phyloP scores from a whole-genome alignment of 768 basidiomycete genomes.

The Leccinum arenicola region DNA sequence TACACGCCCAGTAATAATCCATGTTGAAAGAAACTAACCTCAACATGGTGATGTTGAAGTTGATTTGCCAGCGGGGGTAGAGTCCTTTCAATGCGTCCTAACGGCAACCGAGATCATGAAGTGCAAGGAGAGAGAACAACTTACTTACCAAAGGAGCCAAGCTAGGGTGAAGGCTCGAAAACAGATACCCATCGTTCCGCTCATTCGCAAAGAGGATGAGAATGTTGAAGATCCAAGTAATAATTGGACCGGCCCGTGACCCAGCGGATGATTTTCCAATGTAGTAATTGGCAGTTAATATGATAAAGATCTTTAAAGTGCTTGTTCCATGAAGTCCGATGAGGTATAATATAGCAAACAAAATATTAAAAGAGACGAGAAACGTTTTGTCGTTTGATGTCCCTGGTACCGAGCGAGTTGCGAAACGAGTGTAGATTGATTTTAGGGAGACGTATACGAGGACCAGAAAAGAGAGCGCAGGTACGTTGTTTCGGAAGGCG shows the following conservation, averaged over 20 bases:
- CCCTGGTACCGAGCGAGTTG: slow-evolving; percentile 21
- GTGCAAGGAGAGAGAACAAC: not conserved
- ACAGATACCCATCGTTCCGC: slow-evolving; percentile 68
- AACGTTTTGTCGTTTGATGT: slow-evolving; percentile 29
- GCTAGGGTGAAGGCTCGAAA: slow-evolving; percentile 50
- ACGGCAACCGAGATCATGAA: slow-evolving; percentile 8
- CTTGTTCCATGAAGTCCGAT: slow-evolving; percentile 79
- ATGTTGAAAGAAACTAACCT: slow-evolving; percentile 89
- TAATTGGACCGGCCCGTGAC: slow-evolving; percentile 44
- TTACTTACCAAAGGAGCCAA: slow-evolving; percentile 60
- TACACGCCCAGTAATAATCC: slow-evolving; percentile 87
- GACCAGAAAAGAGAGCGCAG: slow-evolving; percentile 51
- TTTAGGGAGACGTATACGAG: slow-evolving; percentile 57
- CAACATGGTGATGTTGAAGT: slow-evolving; percentile 95
- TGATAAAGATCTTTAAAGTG: slow-evolving; percentile 69
- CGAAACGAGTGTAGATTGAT: slow-evolving; percentile 41
- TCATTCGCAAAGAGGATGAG: slow-evolving; percentile 77
- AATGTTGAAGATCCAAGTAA: slow-evolving; percentile 80
- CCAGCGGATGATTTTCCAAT: slow-evolving; percentile 49
- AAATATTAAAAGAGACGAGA: slow-evolving; percentile 56
- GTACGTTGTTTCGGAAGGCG: slow-evolving; percentile 78
- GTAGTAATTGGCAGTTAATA: slow-evolving; percentile 67
- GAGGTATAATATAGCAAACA: slow-evolving; percentile 64
- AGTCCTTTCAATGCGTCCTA: slow-evolving; percentile 71
- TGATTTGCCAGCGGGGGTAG: slow-evolving; percentile 90